Base-by-base conservation (phyloP, 2,329 filamentous ascomycete genomes). In the Clonostachys chloroleuca region DNA sequence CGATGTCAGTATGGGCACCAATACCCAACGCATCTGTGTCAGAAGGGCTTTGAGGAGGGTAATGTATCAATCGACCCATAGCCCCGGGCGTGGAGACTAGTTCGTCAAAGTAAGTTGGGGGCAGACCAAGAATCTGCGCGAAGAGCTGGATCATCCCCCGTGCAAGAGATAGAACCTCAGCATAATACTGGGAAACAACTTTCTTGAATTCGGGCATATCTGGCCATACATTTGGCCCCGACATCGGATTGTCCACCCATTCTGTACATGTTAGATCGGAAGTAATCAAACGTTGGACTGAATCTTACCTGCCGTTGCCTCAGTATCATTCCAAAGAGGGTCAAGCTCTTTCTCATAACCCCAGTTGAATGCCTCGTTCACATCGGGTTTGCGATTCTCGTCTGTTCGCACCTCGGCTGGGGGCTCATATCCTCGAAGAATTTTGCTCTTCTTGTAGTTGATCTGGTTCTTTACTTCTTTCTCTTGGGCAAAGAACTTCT, bases 261-360 rank as follows among this genome's bases (percentile, higher is more conserved):
- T 53, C 49, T 17, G 47, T 43, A 13, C 42, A 39, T 40, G 47
- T 43, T 34, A 5, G 70, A 70, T 44, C 74, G 71, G 65, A 18
- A 61, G 51, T 3, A 68, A 67, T 17, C 67, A 63, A 49, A 75
- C 34, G 67, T 59, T 48, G 60, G 60, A 35, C 49, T 52, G 44
- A 62, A 39, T 39, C 14, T n/a, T 60, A 8, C 53, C 55, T 47
- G 60, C 58, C 17, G 51, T 52, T 7, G 55, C 47, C 56, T 66
- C 64, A 50, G 61, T 46, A 47, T 58, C 59, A 45, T 64, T 13
- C 10, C 36, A 39, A 3, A 61, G 3, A 54, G 56, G 16, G 53
- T 33, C 62, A 60, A 20, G 62, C 52, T 43, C 24, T 30, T 43
- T 43, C 41, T 43, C 41, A 14, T 43, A 43, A n/a, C 24, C 41